Conservation (phyloP, 805 yeast genomes). For the Ogataea pignaliae region DNA sequence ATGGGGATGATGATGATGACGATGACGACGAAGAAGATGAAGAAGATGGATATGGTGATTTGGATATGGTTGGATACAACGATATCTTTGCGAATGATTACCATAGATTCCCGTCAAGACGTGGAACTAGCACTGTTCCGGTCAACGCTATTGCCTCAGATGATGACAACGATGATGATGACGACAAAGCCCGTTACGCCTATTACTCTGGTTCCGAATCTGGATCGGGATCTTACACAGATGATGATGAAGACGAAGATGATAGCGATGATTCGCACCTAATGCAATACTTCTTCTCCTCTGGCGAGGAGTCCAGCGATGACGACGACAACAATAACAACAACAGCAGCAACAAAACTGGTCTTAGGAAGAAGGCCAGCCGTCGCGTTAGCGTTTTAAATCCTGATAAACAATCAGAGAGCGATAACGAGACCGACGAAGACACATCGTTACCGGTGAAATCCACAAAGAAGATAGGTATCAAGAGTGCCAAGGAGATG, state of each 20-base stretch:
- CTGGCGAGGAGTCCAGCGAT: slow-evolving; percentile 19
- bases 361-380: too few species aligned
- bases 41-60: slow-evolving; percentile 31
- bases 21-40: slow-evolving; percentile 38
- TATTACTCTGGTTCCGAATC: slow-evolving; percentile 35
- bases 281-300: slow-evolving; percentile 66
- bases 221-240: slow-evolving; percentile 3
- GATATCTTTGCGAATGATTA: slow-evolving; percentile 23
- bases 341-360: slow-evolving; percentile 3
- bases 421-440: slow-evolving; percentile 93
- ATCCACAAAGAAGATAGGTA: slow-evolving; percentile 57
- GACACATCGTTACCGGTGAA: slow-evolving; percentile 79
- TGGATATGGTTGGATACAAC: slow-evolving; percentile 27
- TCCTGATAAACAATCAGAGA: slow-evolving; percentile 25
- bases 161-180: slow-evolving; percentile 11
- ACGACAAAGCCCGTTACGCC: slow-evolving; percentile 53
- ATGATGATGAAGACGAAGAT: slow-evolving; percentile 25
- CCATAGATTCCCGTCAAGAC: slow-evolving; percentile 13
- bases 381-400: neutral
- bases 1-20: slow-evolving; percentile 26
- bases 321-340: slow-evolving; percentile 7
- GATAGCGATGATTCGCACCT: slow-evolving; percentile 44
- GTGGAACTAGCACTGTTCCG: slow-evolving; percentile 14
- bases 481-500: slow-evolving; percentile 87
- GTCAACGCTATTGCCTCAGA: slow-evolving; percentile 17